Evolutionary conservation across 2,329 filamentous ascomycete genomes (phyloP).

Genomic region (Beauveria bassiana): DNA sequence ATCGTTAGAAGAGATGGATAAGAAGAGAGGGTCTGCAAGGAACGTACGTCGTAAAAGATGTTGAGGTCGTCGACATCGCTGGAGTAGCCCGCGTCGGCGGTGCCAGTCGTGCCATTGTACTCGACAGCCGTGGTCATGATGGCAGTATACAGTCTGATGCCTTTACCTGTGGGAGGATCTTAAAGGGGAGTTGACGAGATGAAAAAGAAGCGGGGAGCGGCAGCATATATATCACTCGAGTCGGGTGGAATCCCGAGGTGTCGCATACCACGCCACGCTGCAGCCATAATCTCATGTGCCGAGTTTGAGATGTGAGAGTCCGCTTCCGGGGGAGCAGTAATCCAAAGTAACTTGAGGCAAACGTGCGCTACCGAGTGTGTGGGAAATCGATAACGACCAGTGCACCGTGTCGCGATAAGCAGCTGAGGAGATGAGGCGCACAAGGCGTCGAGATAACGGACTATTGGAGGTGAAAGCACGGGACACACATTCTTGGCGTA

Average conservation of each 20-base stretch:
- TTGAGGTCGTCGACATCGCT: conserved; percentile 61
- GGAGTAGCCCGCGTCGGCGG: conserved; percentile 45
- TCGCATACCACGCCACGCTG: background rate
- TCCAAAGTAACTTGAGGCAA: background rate
- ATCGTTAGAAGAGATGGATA: background rate
- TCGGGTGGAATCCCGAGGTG: background rate
- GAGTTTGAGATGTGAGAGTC: background rate
- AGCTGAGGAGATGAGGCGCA: conserved; percentile 8
- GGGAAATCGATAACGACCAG: background rate
- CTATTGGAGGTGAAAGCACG: background rate
- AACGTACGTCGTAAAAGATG: conserved; percentile 66
- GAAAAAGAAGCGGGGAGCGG: background rate
- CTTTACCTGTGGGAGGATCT: background rate
- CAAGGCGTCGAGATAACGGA: background rate
- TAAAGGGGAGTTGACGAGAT: background rate
- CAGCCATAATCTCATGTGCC: background rate
- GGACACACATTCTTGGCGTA: background rate
- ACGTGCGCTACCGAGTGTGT: background rate
- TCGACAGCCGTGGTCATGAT: conserved; percentile 21
- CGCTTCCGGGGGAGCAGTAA: background rate
- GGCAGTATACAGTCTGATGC: background rate
- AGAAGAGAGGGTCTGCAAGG: conserved; percentile 12
- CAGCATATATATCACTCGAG: background rate
- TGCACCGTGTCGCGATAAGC: background rate
- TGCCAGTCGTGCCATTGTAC: conserved; percentile 44